Conservation (phyloP, 257 asterid species). For the Solanum bulbocastanum region DNA sequence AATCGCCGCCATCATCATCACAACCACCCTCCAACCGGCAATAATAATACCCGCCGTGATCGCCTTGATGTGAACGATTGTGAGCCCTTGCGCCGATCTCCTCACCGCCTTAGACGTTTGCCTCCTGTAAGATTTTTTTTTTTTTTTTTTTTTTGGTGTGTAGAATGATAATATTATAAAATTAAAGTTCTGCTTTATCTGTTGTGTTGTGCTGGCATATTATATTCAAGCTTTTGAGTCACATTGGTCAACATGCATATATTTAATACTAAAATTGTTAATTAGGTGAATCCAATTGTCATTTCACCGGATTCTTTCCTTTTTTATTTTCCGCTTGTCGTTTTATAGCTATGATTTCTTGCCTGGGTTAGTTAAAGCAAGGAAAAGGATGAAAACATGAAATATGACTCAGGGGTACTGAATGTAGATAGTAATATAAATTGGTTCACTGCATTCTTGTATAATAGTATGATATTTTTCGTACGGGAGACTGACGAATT, state of each 20-base stretch:
- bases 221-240: neutral
- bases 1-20: conserved; percentile 28
- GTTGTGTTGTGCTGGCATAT: neutral
- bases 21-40: conserved; percentile 19
- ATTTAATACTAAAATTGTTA: neutral
- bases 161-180: neutral
- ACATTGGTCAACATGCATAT: neutral
- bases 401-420: neutral
- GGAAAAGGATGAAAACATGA: neutral
- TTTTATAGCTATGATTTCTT: neutral
- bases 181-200: neutral
- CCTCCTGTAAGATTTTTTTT: conserved; percentile 26
- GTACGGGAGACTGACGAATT: neutral
- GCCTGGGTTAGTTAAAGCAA: neutral
- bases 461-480: neutral
- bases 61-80: conserved; percentile 40
- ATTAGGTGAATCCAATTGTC: neutral
- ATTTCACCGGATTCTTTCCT: neutral
- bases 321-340: neutral
- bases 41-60: conserved; percentile 25
- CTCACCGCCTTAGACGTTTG: conserved; percentile 27
- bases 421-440: neutral
- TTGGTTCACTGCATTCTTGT: neutral
- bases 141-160: neutral
- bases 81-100: conserved; percentile 38